Evolutionary conservation across 2,329 filamentous ascomycete species (phyloP), one percentile per base, ranked within the genome.

Genomic region (Zasmidium citrigriseum): DNA sequence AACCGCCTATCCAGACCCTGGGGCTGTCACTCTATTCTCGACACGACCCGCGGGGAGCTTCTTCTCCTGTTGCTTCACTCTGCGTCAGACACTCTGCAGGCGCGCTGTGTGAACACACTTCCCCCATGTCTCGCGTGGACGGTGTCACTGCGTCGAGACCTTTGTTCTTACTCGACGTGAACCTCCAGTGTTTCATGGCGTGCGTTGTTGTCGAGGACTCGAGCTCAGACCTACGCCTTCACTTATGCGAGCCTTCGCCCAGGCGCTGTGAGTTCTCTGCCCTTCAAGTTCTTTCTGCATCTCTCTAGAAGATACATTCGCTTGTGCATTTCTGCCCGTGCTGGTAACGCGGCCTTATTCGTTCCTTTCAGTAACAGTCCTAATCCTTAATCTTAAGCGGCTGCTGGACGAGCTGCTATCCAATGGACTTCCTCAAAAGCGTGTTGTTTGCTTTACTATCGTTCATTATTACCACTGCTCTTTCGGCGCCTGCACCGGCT

Each of bases 301-400:
- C 27, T 34, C 20, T 25, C 47, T 23, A 23, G 22, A 27, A 49
- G 16, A 27, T 21, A 25, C 53, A 25, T 50, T 55, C 46, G 22
- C 38, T 55, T 49, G 47, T 41, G 18, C 22, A 24, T 20, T 47
- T 21, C 18, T 20, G 21, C 49, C 41, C 25, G 55, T 48, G 41
- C 55, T 23, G 55, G 55, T n/a, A 51, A 46, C 54, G 29, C 48
- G 48, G 24, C 54, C 21, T n/a, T 12, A 46, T 46, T 44, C 47
- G 12, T 47, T 57, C 55, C 29, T 53, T 53, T 38, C 16, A 14
- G 1, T 46, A 11, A 41, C 18, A 23, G 3, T 53, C 27, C 20
- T 23, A 24, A 38, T 57, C 38, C 47, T 34, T 52, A 22, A n/a
- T 11, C 18, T 27, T 25, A 44, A 51, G 46, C 54, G 25, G 54